Conservation (phyloP, 805 yeast genomes). For the Barnettozyma sp. region DNA sequence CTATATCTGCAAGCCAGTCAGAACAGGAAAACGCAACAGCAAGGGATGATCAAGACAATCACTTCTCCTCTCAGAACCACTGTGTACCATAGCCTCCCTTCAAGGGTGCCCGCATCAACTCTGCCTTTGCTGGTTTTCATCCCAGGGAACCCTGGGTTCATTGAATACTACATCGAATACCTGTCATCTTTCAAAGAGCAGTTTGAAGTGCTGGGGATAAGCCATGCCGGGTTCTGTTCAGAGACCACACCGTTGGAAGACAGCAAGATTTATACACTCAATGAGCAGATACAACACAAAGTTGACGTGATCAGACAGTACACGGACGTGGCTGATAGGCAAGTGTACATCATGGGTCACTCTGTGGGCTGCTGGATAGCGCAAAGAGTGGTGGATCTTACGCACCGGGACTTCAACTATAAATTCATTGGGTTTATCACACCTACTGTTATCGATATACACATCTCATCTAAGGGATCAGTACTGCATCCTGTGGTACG, state of each 20-base stretch:
- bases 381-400: conserved; percentile 41
- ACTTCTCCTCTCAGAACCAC: background rate
- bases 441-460: conserved; percentile 63
- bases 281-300: conserved; percentile 56
- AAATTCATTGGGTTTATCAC: conserved; percentile 53
- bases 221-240: conserved; percentile 52
- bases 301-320: conserved; percentile 38
- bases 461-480: conserved; percentile 36
- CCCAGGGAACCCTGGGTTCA: conserved; percentile 76
- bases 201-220: conserved; percentile 50
- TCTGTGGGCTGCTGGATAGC: conserved; percentile 64
- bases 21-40: no score
- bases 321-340: conserved; percentile 24
- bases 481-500: conserved; percentile 24
- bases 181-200: conserved; percentile 36
- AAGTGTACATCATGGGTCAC: conserved; percentile 53
- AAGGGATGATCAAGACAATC: conserved; percentile 5
- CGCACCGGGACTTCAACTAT: conserved; percentile 24
- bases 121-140: conserved; percentile 45
- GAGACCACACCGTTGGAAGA: conserved; percentile 13
- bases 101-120: background rate
- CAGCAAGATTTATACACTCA: conserved; percentile 32
- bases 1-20: no score
- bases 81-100: conserved; percentile 2
- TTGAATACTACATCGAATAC: conserved; percentile 56